Evolutionary conservation across 768 basidiomycete genomes (phyloP), one percentile per base, ranked within the genome.

Genomic region (Termitomyces sp.): DNA sequence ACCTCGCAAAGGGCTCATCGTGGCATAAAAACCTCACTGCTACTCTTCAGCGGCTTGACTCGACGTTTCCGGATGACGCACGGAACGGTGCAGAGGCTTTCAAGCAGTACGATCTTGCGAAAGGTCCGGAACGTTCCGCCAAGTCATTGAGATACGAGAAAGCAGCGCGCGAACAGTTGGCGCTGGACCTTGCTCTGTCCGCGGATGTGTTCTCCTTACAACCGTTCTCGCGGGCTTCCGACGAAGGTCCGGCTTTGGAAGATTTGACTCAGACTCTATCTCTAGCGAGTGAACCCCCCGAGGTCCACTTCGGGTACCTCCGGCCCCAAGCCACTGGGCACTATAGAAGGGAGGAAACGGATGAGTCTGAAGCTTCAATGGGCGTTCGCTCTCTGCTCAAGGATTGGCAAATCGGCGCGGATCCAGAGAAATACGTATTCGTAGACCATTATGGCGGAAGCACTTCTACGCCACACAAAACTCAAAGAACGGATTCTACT

Each of bases 321-420:
- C 81, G 67, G 13, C 89, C 89, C 1, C 56, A 76, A 20, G 63
- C 60, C 33, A 77, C 69, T 16, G 63, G 73, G 44, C 63, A 62
- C 36, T 66, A 73, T 30, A 62, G 56, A 44, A 67, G 56, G 10
- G 58, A 65, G 9, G 67, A 65, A 11, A 55, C 60, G 41, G 63
- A 67, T 14, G 68, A 68, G 2, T 60, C 66, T 26, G 68, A 69
- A 16, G 60, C 58, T 13, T 79, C 84, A 0, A 68, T 77, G 3
- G 86, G 86, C 3, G 83, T 87, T 10, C 77, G 85, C 30, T 73
- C 85, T 22, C 74, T 92, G 41, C 68, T 92, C 55, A 77, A 79
- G 56, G 86, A 88, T 44, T 92, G 90, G 90, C 76, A 81, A 51
- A 59, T 81, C 24, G 83, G 86, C 13, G 61, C 71, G 2, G 73